phyloP scores from a whole-genome alignment of 2,329 filamentous ascomycete species.

The Fusarium penzigii region DNA sequence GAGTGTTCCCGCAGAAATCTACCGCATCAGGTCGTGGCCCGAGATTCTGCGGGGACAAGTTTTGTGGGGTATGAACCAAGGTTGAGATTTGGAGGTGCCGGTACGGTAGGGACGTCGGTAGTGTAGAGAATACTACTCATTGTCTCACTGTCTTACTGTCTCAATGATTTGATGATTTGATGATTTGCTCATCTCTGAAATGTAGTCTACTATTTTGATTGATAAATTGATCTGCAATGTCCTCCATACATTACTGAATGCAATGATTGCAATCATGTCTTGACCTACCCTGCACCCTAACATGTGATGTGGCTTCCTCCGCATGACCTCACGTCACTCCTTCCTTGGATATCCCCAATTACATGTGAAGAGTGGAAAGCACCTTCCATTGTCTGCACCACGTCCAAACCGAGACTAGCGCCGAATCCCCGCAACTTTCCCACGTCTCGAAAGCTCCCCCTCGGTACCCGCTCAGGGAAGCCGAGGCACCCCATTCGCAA shows the following conservation, averaged over 20 bases:
- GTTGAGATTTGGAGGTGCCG: neutral
- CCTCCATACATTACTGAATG: neutral
- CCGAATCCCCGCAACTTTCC: neutral
- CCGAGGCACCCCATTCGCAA: neutral
- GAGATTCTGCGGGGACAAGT: neutral
- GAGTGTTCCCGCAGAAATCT: neutral
- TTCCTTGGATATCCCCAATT: neutral
- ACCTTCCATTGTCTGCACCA: neutral
- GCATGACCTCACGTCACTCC: neutral
- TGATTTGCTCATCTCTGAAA: too few species aligned
- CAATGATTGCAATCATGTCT: neutral
- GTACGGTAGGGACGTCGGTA: neutral
- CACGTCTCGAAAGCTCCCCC: neutral
- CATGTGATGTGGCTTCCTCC: slow-evolving; percentile 6
- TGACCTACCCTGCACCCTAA: neutral
- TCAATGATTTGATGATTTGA: too few species aligned
- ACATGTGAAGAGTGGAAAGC: neutral
- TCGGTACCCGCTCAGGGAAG: neutral
- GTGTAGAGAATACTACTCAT: too few species aligned
- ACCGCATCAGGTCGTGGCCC: neutral
- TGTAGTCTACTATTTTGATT: too few species aligned
- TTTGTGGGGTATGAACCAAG: neutral
- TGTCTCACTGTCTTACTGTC: too few species aligned
- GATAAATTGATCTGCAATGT: neutral
- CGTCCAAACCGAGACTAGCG: neutral